These are phyloP conservation scores for Epichloe uncinata DNA, from an alignment of 2,329 filamentous ascomycete genomes.

Conservation along the genomic window DNA sequence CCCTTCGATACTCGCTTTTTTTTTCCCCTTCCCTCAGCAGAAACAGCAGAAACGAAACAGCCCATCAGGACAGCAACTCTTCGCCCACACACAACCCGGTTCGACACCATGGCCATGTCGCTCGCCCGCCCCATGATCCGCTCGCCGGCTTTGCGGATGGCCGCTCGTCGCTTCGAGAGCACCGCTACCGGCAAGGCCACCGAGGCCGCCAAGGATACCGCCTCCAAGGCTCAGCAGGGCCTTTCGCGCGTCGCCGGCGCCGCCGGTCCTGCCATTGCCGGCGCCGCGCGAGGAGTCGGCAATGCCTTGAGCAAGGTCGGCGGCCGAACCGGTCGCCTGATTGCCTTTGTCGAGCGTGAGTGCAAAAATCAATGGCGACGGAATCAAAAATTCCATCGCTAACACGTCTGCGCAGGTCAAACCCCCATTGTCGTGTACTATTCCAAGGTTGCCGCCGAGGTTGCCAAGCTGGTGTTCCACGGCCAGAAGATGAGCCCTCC, in stretches of 20 bases:
- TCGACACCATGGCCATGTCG: constrained; percentile 17
- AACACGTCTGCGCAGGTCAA: constrained; percentile 45
- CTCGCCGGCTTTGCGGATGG: constrained; percentile 31
- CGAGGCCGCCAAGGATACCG: constrained; percentile 26
- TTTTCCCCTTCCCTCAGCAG: constrained; percentile 16
- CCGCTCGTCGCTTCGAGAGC: constrained; percentile 48
- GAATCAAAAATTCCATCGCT: neutral
- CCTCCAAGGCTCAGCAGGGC: constrained; percentile 55
- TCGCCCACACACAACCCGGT: constrained; percentile 4
- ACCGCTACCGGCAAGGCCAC: constrained; percentile 29
- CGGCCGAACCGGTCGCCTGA: constrained; percentile 66
- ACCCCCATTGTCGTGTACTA: constrained; percentile 86
- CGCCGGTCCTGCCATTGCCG: constrained; percentile 63
- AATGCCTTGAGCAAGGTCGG: constrained; percentile 63
- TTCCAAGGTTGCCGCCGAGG: constrained; percentile 74
- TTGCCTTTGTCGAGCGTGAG: constrained; percentile 80
- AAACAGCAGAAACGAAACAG: constrained; percentile 11
- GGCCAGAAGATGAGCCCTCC: constrained; percentile 88
- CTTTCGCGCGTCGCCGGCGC: constrained; percentile 69
- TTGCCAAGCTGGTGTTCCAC: constrained; percentile 75
- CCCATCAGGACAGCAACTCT: constrained; percentile 7
- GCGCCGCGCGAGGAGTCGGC: constrained; percentile 54
- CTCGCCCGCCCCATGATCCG: constrained; percentile 32
- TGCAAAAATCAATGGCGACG: constrained; percentile 7
- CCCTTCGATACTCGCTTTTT: constrained; percentile 31